These are phyloP conservation scores for Coleophoma eucalyptorum DNA, from an alignment of 2,329 filamentous ascomycete species.

Conservation along the genomic window DNA sequence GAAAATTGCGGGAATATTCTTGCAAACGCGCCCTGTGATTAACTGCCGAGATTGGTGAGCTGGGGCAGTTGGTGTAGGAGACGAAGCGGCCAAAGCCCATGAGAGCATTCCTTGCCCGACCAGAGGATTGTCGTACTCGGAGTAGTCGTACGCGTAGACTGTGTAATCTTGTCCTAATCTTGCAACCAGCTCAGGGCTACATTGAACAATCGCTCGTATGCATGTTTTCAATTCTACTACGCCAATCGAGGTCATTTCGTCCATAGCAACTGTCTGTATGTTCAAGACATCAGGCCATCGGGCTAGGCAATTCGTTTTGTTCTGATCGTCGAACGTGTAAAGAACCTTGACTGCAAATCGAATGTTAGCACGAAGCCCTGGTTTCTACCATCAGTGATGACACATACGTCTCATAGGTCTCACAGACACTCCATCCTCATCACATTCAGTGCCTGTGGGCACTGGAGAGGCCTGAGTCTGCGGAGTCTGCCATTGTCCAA, in stretches of 20 bases:
- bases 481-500: constrained; percentile 12
- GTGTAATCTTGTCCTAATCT: constrained; percentile 76
- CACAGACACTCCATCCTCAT: constrained; percentile 47
- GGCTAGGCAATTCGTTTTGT: constrained; percentile 85
- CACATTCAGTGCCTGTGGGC: constrained; percentile 16
- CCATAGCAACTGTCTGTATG: constrained; percentile 76
- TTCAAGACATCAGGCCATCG: constrained; percentile 76
- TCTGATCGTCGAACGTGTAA: constrained; percentile 90
- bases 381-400: neutral
- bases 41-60: constrained; percentile 61
- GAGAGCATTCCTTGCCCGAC: constrained; percentile 96
- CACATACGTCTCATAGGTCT: constrained; percentile 60
- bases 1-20: constrained; percentile 81
- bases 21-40: constrained; percentile 87
- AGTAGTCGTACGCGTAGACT: constrained; percentile 96
- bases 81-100: constrained; percentile 61
- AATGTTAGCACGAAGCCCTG: constrained; percentile 11
- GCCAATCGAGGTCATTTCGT: constrained; percentile 78
- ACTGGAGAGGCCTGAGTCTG: constrained; percentile 13
- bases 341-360: constrained; percentile 77
- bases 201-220: constrained; percentile 71
- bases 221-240: constrained; percentile 85
- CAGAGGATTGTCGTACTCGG: constrained; percentile 86
- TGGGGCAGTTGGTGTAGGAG: constrained; percentile 48
- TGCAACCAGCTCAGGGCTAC: constrained; percentile 82